These are phyloP conservation scores for Platanus orientalis DNA, from an alignment of 164 flowering plant genomes.

Conservation along the genomic window DNA sequence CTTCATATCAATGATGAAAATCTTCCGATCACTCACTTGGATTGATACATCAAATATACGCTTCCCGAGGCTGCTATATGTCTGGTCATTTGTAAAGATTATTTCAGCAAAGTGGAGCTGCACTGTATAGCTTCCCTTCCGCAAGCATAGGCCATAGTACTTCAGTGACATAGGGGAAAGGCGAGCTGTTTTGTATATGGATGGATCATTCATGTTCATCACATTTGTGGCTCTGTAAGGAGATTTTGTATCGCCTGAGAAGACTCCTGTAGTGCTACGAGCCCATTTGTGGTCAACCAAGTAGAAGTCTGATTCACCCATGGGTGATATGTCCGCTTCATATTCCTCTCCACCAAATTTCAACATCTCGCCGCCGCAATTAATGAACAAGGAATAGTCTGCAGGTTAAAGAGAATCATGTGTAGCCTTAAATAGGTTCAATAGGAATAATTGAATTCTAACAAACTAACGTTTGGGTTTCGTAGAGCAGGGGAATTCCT, in stretches of 20 bases:
- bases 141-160: conserved; percentile 10
- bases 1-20: neutral
- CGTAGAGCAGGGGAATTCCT: conserved; percentile 51
- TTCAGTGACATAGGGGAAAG: conserved; percentile 7
- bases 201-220: conserved; percentile 5
- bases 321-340: conserved; percentile 34
- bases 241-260: neutral
- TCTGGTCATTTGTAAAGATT: conserved; percentile 1
- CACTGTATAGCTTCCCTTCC: conserved; percentile 11
- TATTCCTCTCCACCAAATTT: conserved; percentile 34
- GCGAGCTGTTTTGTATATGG: conserved; percentile 12
- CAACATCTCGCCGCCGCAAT: conserved; percentile 59
- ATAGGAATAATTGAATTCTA: neutral
- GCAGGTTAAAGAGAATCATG: conserved; percentile 16
- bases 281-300: conserved; percentile 6
- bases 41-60: conserved; percentile 14
- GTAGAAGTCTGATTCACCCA: conserved; percentile 30
- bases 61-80: conserved; percentile 7
- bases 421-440: neutral
- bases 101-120: conserved; percentile 16
- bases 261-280: conserved; percentile 12
- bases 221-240: neutral
- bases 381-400: conserved; percentile 62
- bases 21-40: conserved; percentile 1
- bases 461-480: conserved; percentile 43